Percentiles rank a stretch among this genome's conserved stretches.
Conservation (phyloP, 176 grass and related monocot species). For the Ensete ventricosum region DNA sequence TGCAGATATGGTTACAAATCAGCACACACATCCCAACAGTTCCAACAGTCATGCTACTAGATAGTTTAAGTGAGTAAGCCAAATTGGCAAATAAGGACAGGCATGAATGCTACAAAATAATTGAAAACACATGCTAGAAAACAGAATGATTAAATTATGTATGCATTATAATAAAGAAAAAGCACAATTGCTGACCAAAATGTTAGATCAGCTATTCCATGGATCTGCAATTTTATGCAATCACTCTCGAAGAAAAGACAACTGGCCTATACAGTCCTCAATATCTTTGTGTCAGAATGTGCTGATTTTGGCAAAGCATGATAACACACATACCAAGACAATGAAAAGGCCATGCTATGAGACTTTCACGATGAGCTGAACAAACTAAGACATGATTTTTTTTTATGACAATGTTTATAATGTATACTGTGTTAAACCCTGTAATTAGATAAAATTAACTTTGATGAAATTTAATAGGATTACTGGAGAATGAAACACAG, state of each 20-base stretch:
- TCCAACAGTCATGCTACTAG: no score
- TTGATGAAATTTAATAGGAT: not conserved
- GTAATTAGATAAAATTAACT: not conserved
- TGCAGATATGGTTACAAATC: no score
- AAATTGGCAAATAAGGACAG: no score
- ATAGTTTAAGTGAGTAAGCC: no score
- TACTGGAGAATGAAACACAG: not conserved
- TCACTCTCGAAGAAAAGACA: not conserved
- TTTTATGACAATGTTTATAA: not conserved
- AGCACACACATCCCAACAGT: no score
- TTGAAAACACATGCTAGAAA: no score
- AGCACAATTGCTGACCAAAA: no score
- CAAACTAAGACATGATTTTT: not conserved
- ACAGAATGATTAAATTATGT: no score
- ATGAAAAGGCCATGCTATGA: not conserved
- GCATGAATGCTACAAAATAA: no score
- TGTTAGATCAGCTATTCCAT: not conserved
- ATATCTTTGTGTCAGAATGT: not conserved
- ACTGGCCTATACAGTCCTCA: not conserved
- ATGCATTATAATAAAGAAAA: no score
- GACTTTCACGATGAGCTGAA: not conserved
- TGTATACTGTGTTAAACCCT: not conserved
- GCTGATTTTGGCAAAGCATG: not conserved
- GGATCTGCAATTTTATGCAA: not conserved
- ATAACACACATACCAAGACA: not conserved